Evolutionary conservation across 352 stramenopile genomes (phyloP).

Genomic region (Globisporangium iwayamae): DNA sequence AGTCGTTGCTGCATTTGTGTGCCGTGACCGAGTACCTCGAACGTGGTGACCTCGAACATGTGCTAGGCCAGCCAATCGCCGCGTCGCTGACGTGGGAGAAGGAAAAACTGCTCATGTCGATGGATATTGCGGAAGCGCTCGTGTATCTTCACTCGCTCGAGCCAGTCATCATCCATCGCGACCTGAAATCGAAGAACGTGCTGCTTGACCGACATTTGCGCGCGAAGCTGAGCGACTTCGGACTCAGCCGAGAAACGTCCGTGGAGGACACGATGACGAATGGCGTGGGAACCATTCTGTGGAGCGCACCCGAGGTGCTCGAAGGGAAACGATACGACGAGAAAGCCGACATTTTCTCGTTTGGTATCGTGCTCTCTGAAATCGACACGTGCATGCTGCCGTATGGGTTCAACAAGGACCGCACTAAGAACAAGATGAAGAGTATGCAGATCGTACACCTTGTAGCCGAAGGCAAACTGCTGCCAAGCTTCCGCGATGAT

Average conservation of each 20-base stretch:
- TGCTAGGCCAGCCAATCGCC: conserved; percentile 38
- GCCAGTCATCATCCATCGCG: conserved; percentile 64
- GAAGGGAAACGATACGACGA: conserved; percentile 75
- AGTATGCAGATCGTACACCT: conserved; percentile 84
- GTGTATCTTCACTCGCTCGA: conserved; percentile 71
- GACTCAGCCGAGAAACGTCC: conserved; percentile 58
- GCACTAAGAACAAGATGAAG: conserved; percentile 59
- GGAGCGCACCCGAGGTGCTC: conserved; percentile 66
- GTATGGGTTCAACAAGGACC: conserved; percentile 60
- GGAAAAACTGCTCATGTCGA: conserved; percentile 56
- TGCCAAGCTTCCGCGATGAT: conserved; percentile 68
- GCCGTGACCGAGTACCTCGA: conserved; percentile 81
- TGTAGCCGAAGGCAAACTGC: conserved; percentile 69
- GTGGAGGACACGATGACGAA: conserved; percentile 78
- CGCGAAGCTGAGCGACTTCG: conserved; percentile 75
- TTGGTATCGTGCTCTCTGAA: conserved; percentile 69
- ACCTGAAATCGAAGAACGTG: conserved; percentile 77
- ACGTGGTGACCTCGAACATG: conserved; percentile 58
- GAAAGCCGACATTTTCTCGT: conserved; percentile 77
- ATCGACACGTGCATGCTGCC: conserved; percentile 73
- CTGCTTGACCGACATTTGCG: conserved; percentile 54
- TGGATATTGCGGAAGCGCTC: conserved; percentile 64
- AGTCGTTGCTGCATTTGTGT: conserved; percentile 69
- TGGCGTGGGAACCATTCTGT: conserved; percentile 70
- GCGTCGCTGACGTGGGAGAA: conserved; percentile 45